Percentiles rank a stretch among this genome's conserved stretches.
phyloP scores from a whole-genome alignment of 768 basidiomycete species.

The Kwoniella europaea region DNA sequence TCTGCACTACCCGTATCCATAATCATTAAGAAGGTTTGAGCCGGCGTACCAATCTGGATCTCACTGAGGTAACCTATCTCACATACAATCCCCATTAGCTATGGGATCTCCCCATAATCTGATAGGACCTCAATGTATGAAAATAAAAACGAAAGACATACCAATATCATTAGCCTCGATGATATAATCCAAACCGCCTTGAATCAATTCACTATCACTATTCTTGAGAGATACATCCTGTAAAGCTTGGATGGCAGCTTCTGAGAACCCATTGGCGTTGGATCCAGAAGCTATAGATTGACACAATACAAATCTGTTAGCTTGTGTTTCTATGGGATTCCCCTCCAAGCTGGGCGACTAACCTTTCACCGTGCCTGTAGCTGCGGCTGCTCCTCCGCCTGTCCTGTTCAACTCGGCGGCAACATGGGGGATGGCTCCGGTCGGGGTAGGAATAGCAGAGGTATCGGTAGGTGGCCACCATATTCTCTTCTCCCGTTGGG shows the following conservation, averaged over 20 bases:
- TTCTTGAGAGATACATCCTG: conserved; percentile 18
- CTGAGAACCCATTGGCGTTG: conserved; percentile 37
- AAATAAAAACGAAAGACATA: too few relatives aligned
- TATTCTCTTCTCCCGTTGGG: conserved; percentile 1
- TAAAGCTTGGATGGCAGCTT: conserved; percentile 16
- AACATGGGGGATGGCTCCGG: not conserved
- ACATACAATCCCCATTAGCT: too few relatives aligned
- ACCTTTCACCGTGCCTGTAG: conserved; percentile 18
- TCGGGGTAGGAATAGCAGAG: not conserved
- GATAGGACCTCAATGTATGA: too few relatives aligned
- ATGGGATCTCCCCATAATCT: too few relatives aligned
- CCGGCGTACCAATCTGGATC: conserved; percentile 72
- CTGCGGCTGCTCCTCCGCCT: conserved; percentile 4
- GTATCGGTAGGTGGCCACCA: conserved; percentile 18
- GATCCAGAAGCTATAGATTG: conserved; percentile 25
- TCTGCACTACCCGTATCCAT: conserved; percentile 77
- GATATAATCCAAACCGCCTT: conserved; percentile 46
- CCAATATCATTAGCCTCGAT: conserved; percentile 64
- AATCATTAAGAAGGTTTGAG: conserved; percentile 65
- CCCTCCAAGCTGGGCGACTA: not conserved
- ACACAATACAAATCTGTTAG: not conserved
- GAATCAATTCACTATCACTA: conserved; percentile 17
- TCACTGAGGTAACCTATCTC: conserved; percentile 58
- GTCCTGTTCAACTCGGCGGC: not conserved
- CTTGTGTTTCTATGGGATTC: too few relatives aligned